Percentiles rank a stretch among this genome's conserved stretches.
Evolutionary conservation across 768 basidiomycete genomes (phyloP).

Genomic region (Tulasnella sp.): DNA sequence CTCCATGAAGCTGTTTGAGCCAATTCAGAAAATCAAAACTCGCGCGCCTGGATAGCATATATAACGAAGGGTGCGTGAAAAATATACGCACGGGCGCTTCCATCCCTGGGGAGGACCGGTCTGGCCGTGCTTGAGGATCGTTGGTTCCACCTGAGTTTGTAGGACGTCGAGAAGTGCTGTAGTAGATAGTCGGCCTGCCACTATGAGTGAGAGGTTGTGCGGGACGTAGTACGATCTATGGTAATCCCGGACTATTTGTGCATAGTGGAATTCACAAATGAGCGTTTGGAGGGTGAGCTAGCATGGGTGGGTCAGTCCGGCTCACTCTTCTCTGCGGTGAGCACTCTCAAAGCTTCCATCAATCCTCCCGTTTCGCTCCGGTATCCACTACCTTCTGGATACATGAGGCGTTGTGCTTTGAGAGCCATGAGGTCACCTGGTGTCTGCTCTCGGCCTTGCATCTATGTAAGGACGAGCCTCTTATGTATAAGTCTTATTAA

Average conservation of each 20-base stretch:
- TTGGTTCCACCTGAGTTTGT: conserved; percentile 74
- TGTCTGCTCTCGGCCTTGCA: conserved; percentile 94
- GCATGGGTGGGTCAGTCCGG: not conserved
- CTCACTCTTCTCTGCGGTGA: conserved; percentile 82
- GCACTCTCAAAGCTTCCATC: conserved; percentile 77
- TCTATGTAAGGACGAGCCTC: conserved; percentile 43
- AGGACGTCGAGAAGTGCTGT: conserved; percentile 67
- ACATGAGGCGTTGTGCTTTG: conserved; percentile 70
- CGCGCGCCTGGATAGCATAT: no score
- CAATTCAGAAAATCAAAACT: no score
- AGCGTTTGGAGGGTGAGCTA: not conserved
- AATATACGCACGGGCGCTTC: conserved; percentile 55
- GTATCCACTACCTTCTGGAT: conserved; percentile 75
- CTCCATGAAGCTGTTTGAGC: conserved; percentile 59
- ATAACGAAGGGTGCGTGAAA: no score
- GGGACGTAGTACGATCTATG: conserved; percentile 86
- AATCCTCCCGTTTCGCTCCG: conserved; percentile 95
- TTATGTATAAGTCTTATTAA: not conserved
- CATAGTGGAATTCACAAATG: not conserved
- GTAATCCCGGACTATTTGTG: conserved; percentile 64
- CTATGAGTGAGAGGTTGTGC: conserved; percentile 82
- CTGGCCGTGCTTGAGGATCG: conserved; percentile 62
- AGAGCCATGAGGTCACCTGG: conserved; percentile 84
- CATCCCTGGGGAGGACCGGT: conserved; percentile 67
- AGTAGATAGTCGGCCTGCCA: conserved; percentile 77